Percentiles rank a stretch among this genome's conserved stretches.
phyloP scores from a whole-genome alignment of 345 rosid species.

The Arabidopsis arenosa region DNA sequence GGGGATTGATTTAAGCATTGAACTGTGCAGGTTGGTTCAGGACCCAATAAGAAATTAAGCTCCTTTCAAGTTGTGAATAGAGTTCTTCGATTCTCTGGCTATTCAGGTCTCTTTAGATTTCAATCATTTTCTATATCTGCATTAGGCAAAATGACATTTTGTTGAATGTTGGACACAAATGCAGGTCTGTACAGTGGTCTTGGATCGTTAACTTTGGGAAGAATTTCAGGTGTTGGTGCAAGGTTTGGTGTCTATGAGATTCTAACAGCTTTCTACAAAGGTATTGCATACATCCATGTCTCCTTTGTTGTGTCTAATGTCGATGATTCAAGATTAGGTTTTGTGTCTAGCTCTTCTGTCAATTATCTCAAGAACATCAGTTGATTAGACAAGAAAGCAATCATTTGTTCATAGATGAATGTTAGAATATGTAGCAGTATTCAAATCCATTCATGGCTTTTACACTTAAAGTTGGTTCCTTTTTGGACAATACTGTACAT shows the following conservation, averaged over 20 bases:
- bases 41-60: constrained; percentile 60
- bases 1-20: constrained; percentile 19
- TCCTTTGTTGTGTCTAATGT: not conserved
- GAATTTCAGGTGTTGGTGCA: constrained; percentile 70
- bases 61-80: constrained; percentile 58
- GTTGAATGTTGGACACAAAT: constrained; percentile 23
- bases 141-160: not conserved
- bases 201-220: constrained; percentile 70
- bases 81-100: constrained; percentile 65
- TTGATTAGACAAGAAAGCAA: constrained; percentile 1
- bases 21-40: constrained; percentile 74
- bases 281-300: constrained; percentile 44
- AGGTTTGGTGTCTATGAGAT: constrained; percentile 89
- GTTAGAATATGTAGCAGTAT: not conserved
- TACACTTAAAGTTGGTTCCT: constrained; percentile 14
- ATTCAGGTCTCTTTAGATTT: constrained; percentile 34
- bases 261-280: constrained; percentile 80
- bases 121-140: not conserved
- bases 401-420: not conserved
- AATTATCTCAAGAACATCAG: not conserved
- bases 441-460: not conserved
- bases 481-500: not conserved
- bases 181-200: constrained; percentile 84
- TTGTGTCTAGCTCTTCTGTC: constrained; percentile 15
- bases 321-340: constrained; percentile 7